Evolutionary conservation across 306 rosid genomes (phyloP).

Genomic region (Argentina anserina): DNA sequence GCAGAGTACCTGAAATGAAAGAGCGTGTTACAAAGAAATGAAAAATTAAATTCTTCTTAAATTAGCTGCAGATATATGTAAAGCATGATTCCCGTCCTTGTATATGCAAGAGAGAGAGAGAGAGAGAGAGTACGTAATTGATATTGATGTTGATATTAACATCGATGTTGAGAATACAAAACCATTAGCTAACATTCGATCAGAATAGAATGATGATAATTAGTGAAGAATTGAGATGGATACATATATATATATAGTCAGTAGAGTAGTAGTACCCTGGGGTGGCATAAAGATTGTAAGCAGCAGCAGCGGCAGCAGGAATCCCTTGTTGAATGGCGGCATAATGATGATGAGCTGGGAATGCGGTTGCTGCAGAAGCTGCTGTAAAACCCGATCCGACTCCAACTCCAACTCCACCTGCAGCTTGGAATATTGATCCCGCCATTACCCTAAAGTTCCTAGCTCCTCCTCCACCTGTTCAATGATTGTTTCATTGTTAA

Average conservation of each 20-base stretch:
- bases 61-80: too few relatives aligned
- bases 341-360: slow-evolving; percentile 64
- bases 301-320: slow-evolving; percentile 63
- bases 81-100: too few relatives aligned
- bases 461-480: slow-evolving; percentile 40
- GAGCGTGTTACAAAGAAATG: not conserved
- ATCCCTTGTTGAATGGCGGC: slow-evolving; percentile 93
- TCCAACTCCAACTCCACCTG: slow-evolving; percentile 49
- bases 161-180: not conserved
- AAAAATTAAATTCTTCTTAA: too few relatives aligned
- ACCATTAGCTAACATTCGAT: not conserved
- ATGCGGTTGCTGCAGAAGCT: slow-evolving; percentile 75
- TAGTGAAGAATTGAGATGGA: not conserved
- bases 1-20: slow-evolving; percentile 76
- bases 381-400: slow-evolving; percentile 60
- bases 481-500: not conserved
- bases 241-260: not conserved
- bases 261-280: slow-evolving; percentile 15
- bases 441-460: slow-evolving; percentile 79
- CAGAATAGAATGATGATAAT: not conserved
- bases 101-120: too few relatives aligned
- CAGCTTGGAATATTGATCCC: slow-evolving; percentile 67
- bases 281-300: slow-evolving; percentile 56
- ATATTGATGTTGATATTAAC: too few relatives aligned
- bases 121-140: too few relatives aligned